Evolutionary conservation across 2,329 filamentous ascomycete species (phyloP), one percentile per base, ranked within the genome.

Genomic region (Apiospora marii): DNA sequence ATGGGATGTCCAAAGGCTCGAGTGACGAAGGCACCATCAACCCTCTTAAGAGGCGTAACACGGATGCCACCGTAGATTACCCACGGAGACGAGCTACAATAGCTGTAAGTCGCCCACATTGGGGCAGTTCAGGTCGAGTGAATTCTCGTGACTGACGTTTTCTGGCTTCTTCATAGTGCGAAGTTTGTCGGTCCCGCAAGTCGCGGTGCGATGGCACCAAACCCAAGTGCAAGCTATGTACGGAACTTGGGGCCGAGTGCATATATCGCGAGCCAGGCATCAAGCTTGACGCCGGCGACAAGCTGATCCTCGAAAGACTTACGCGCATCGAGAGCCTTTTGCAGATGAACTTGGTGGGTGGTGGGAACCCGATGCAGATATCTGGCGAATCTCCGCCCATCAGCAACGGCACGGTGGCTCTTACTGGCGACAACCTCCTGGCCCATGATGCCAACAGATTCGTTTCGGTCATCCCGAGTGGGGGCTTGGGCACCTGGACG

Each of bases 231-330:
- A 93, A 94, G 81, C 90, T 96, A 48, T 96, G 94, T 83, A 91
- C 92, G 13, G 94, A 96, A 80, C 86, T 96, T 53, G 93, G 93
- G 71, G 94, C 93, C 64, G 93, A 96, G 75, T 96, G 94, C 82
- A 88, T 95, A 75, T 96, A 96, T 81, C 90, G 94, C 75, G 94
- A 96, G 80, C 94, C 94, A 8, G 93, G 93, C 3, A 94, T 96
- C 85, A 96, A 96, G 83, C 89, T 96, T 13, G 94, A 96, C 80
- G 93, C 93, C 48, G 94, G 94, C 75, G 94, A 96, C 85, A 96
- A 95, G 83, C 86, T 96, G 72, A 96, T 96, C 74, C 84, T 96
- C 49, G 94, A 96, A 80, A 92, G 92, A 72, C 86, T 96, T 48
- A 90, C 88, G 77, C 91, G 92, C 70, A 95, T 96, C 78, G 94